Evolutionary conservation across 1,139 yeast genomes (phyloP).

Genomic region (Debaryomyces coudertii): DNA sequence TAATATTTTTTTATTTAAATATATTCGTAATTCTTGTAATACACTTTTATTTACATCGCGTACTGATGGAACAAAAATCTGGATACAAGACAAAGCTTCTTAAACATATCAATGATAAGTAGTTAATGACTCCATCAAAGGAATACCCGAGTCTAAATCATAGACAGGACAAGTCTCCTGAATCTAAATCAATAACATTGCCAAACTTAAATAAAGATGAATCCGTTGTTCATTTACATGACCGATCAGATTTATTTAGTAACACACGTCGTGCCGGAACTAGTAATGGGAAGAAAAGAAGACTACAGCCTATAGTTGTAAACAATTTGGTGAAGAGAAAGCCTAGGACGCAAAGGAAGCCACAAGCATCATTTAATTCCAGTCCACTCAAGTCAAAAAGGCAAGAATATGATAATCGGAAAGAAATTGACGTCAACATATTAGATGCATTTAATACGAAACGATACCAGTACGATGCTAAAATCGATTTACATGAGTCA

Average conservation of each 20-base stretch:
- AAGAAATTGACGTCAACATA: not conserved
- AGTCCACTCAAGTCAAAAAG: not conserved
- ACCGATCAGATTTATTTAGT: constrained; percentile 6
- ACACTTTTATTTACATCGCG: not conserved
- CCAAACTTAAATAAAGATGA: not conserved
- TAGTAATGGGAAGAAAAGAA: constrained; percentile 1
- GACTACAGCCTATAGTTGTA: not conserved
- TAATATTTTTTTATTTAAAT: not conserved
- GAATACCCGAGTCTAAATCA: constrained; percentile 2
- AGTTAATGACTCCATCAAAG: constrained; percentile 2
- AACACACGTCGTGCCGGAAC: constrained; percentile 4
- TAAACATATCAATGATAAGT: not conserved
- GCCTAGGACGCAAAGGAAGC: not conserved
- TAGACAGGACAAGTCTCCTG: constrained; percentile 2
- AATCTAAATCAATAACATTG: constrained; percentile 7
- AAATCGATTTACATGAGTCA: not conserved
- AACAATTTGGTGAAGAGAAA: constrained; percentile 3
- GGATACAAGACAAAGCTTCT: not conserved
- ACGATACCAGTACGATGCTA: constrained; percentile 1
- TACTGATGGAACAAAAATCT: not conserved
- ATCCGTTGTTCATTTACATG: not conserved
- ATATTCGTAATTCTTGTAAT: not conserved
- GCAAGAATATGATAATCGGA: not conserved
- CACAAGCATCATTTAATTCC: not conserved
- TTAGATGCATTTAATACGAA: constrained; percentile 2